Evolutionary conservation across 257 asterid species (phyloP).

Genomic region (Ballota nigra): DNA sequence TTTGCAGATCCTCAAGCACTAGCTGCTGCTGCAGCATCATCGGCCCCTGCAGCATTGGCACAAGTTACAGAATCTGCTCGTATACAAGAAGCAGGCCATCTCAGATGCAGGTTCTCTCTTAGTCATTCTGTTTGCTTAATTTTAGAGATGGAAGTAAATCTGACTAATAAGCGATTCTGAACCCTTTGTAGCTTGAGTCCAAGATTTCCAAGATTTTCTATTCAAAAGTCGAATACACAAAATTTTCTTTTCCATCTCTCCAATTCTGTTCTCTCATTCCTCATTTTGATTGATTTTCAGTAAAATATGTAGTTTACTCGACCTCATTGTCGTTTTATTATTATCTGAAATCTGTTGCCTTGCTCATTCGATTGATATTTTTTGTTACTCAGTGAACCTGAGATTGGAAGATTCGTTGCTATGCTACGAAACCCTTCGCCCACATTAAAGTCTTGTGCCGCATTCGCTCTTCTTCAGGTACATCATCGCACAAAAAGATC

Average conservation of each 20-base stretch:
- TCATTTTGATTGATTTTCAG: no score
- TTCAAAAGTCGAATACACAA: neutral
- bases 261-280: neutral
- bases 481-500: neutral
- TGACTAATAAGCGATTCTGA: neutral
- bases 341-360: neutral
- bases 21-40: slow-evolving; percentile 70
- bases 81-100: slow-evolving; percentile 87
- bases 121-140: neutral
- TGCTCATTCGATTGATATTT: neutral
- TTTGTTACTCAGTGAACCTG: slow-evolving; percentile 53
- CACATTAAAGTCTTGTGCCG: slow-evolving; percentile 72
- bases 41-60: slow-evolving; percentile 62
- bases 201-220: neutral
- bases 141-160: neutral
- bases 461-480: slow-evolving; percentile 91
- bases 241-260: neutral
- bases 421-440: slow-evolving; percentile 75
- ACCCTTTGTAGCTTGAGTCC: neutral
- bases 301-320: no score
- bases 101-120: slow-evolving; percentile 75
- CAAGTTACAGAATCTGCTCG: slow-evolving; percentile 79
- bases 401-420: slow-evolving; percentile 72
- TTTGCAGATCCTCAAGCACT: slow-evolving; percentile 74
- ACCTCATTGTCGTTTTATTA: neutral